These are phyloP conservation scores for Escallonia herrerae DNA, from an alignment of 129 eudicot genomes.

Conservation along the genomic window DNA sequence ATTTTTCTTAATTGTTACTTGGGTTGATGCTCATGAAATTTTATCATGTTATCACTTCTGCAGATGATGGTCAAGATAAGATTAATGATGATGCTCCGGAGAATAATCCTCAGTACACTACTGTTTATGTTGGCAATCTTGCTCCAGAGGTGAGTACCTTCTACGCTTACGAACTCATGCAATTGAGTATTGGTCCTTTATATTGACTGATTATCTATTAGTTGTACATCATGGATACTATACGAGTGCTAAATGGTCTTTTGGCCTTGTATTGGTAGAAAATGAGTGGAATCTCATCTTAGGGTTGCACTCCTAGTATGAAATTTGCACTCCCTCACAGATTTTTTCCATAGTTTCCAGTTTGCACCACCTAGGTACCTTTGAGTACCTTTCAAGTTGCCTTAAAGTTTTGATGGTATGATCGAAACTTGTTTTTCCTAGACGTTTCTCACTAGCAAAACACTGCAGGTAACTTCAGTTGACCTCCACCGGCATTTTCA, in stretches of 20 bases:
- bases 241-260: too few relatives aligned
- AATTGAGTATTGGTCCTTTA: neutral
- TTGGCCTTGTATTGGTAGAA: too few relatives aligned
- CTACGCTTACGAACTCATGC: neutral
- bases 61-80: constrained; percentile 77
- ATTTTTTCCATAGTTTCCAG: too few relatives aligned
- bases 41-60: neutral
- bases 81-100: constrained; percentile 75
- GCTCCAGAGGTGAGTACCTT: constrained; percentile 62
- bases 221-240: neutral
- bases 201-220: neutral
- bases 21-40: too few relatives aligned
- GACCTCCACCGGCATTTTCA: constrained; percentile 87
- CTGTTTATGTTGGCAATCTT: constrained; percentile 88
- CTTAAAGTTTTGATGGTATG: too few relatives aligned
- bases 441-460: neutral
- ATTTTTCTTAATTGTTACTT: too few relatives aligned
- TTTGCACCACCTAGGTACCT: too few relatives aligned
- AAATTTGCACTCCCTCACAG: too few relatives aligned
- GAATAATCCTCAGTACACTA: constrained; percentile 79
- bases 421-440: too few relatives aligned
- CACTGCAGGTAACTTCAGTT: constrained; percentile 61
- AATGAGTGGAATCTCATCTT: too few relatives aligned
- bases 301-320: too few relatives aligned
- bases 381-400: too few relatives aligned